Percentiles rank a stretch among this genome's conserved stretches.
Evolutionary conservation across 2,329 filamentous ascomycete species (phyloP).

Genomic region (Verticillium alfalfae): DNA sequence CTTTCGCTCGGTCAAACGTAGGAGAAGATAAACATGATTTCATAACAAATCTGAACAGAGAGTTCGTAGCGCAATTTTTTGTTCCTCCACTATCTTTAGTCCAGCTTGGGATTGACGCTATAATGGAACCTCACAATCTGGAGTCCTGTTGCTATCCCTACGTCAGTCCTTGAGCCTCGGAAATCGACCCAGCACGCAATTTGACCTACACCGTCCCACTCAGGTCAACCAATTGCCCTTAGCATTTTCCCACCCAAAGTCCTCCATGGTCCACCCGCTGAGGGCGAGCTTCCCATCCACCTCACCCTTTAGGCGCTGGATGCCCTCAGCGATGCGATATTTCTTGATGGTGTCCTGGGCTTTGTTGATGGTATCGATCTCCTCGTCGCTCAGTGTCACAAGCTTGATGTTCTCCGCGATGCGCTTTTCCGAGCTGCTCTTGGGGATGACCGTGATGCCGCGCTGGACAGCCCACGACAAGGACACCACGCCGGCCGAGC

Average conservation of each 20-base stretch:
- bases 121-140: no score
- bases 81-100: no score
- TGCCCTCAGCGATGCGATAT: slow-evolving; percentile 13
- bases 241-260: slow-evolving; percentile 21
- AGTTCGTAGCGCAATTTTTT: no score
- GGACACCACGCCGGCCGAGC: slow-evolving; percentile 17
- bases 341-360: slow-evolving; percentile 15
- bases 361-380: slow-evolving; percentile 17
- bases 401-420: slow-evolving; percentile 18
- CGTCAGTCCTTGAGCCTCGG: no score
- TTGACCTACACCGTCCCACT: not conserved
- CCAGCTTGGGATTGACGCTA: no score
- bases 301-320: slow-evolving; percentile 8
- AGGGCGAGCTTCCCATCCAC: slow-evolving; percentile 16
- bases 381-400: slow-evolving; percentile 17
- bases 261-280: slow-evolving; percentile 15
- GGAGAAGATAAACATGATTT: not conserved
- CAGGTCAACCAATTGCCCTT: slow-evolving; percentile 18
- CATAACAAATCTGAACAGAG: no score
- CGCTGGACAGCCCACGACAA: slow-evolving; percentile 20
- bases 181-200: no score
- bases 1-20: no score
- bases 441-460: slow-evolving; percentile 17
- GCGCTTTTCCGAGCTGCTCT: slow-evolving; percentile 13
- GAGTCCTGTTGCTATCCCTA: no score